phyloP scores from a whole-genome alignment of 2,329 filamentous ascomycete genomes.

The Botrytis deweyae region DNA sequence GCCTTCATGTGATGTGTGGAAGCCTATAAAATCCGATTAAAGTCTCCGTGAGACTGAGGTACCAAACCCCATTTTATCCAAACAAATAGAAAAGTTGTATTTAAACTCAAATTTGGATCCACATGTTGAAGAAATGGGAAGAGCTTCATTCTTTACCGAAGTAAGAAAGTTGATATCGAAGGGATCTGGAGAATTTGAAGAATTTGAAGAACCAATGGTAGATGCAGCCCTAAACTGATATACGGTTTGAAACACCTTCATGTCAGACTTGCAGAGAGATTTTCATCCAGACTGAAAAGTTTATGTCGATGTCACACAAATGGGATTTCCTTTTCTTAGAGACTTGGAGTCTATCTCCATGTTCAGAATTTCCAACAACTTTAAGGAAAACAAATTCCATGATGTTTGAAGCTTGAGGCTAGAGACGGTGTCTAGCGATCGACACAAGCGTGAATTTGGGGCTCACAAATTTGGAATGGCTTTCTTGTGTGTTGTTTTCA shows the following conservation, averaged over 20 bases:
- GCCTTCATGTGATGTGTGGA: neutral
- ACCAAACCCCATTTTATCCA: neutral
- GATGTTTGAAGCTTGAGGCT: neutral
- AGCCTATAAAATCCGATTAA: neutral
- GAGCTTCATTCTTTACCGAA: neutral
- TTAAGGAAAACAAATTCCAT: no score
- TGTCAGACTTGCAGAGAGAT: neutral
- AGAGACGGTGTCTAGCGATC: neutral
- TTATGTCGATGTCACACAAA: slow-evolving; percentile 1
- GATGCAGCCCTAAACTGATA: neutral
- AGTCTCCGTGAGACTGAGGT: neutral
- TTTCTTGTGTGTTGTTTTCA: slow-evolving; percentile 13
- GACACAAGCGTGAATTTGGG: neutral
- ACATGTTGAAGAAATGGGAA: slow-evolving; percentile 9
- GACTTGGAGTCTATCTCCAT: neutral
- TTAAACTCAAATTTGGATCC: neutral
- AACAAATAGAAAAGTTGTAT: neutral
- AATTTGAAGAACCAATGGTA: neutral
- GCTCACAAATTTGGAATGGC: neutral
- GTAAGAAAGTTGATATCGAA: neutral
- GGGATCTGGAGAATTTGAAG: neutral
- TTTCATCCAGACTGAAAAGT: neutral
- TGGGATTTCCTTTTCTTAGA: neutral
- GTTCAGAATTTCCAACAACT: neutral
- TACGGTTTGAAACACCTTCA: neutral